Percentiles rank a stretch among this genome's conserved stretches.
phyloP scores from a whole-genome alignment of 2,329 filamentous ascomycete species.

The Cytospora chrysosperma region DNA sequence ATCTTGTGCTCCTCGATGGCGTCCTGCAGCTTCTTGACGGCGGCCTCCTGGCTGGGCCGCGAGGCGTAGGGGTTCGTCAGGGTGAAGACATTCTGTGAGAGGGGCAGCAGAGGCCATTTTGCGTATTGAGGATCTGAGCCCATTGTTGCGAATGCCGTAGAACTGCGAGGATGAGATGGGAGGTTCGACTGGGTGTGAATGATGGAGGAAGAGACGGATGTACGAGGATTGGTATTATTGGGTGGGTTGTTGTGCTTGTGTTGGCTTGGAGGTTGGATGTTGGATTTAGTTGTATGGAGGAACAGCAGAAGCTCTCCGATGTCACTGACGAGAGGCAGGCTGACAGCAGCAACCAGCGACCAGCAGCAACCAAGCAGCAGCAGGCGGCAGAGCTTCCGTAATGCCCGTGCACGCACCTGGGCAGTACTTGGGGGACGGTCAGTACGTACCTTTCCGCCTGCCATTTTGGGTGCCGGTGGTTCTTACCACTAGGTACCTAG shows the following conservation, averaged over 20 bases:
- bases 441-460: slow-evolving; percentile 16
- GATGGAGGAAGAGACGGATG: neutral
- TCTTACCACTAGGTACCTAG: neutral
- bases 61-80: slow-evolving; percentile 77
- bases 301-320: slow-evolving; percentile 15
- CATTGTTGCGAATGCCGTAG: slow-evolving; percentile 60
- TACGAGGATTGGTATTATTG: neutral
- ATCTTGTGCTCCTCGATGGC: slow-evolving; percentile 82
- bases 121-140: slow-evolving; percentile 81
- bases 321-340: slow-evolving; percentile 9
- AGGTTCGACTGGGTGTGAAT: neutral
- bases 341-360: neutral
- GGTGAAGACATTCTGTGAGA: slow-evolving; percentile 83
- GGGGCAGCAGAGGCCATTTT: slow-evolving; percentile 77
- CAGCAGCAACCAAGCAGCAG: neutral
- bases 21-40: slow-evolving; percentile 74
- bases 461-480: slow-evolving; percentile 2
- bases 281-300: slow-evolving; percentile 2
- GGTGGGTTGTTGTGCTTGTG: neutral
- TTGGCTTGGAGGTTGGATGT: slow-evolving; percentile 14
- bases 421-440: neutral
- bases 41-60: slow-evolving; percentile 64
- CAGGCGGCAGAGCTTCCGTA: slow-evolving; percentile 24
- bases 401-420: slow-evolving; percentile 8
- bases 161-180: too few relatives aligned